These are phyloP conservation scores for Aphanomyces astaci DNA, from an alignment of 352 stramenopile genomes.

Conservation along the genomic window DNA sequence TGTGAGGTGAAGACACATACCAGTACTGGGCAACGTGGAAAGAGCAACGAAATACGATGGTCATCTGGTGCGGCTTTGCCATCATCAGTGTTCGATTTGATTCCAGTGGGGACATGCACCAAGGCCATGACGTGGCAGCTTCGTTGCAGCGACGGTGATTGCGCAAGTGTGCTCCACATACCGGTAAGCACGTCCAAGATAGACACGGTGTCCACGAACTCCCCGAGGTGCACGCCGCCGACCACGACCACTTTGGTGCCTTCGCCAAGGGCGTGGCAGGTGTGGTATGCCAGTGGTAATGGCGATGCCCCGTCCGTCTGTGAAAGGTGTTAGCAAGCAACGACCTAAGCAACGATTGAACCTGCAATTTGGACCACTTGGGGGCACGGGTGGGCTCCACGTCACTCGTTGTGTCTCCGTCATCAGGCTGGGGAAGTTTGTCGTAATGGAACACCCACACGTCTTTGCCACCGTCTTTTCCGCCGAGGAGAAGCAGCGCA, in stretches of 20 bases:
- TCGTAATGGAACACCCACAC: constrained; percentile 1
- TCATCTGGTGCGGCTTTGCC: too few species aligned
- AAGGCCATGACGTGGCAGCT: constrained; percentile 33
- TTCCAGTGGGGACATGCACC: constrained; percentile 23
- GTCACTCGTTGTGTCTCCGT: not conserved
- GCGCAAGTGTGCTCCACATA: constrained; percentile 31
- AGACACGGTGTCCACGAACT: constrained; percentile 26
- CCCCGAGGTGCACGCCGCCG: constrained; percentile 35
- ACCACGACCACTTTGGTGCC: constrained; percentile 3
- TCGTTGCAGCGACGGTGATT: constrained; percentile 26
- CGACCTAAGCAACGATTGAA: not conserved
- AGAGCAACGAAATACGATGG: too few species aligned
- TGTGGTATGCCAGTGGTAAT: constrained; percentile 8
- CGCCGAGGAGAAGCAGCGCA: constrained; percentile 11
- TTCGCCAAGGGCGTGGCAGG: not conserved
- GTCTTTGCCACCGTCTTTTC: constrained; percentile 1
- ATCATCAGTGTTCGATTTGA: too few species aligned
- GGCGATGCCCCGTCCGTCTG: constrained; percentile 17
- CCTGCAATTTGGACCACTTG: constrained; percentile 18
- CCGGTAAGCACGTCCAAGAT: constrained; percentile 45
- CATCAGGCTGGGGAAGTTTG: not conserved
- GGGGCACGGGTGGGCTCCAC: not conserved
- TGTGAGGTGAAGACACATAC: too few species aligned
- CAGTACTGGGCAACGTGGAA: not conserved
- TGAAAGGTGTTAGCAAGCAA: not conserved